Conservation (phyloP, 2,329 filamentous ascomycete species). For the Aspergillus floridensis region DNA sequence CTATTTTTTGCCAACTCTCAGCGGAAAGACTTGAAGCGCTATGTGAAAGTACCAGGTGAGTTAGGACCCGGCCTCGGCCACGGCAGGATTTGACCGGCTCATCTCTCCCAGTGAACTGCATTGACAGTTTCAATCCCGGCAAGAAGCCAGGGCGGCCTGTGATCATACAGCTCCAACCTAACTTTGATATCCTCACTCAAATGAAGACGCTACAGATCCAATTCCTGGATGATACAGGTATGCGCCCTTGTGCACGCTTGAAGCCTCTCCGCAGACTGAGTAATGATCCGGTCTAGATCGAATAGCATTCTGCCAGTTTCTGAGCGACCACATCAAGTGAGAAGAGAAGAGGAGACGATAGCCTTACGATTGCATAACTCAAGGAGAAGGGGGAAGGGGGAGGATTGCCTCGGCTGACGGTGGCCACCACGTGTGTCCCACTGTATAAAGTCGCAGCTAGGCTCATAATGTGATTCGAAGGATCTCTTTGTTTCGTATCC, state of each 20-base stretch:
- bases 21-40: slow-evolving; percentile 40
- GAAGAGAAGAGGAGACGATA: too few species aligned
- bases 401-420: background rate
- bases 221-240: slow-evolving; percentile 42
- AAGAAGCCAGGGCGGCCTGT: slow-evolving; percentile 41
- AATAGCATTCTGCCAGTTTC: slow-evolving; percentile 31
- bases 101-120: slow-evolving; percentile 35
- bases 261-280: background rate
- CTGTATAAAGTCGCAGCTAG: background rate
- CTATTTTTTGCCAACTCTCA: slow-evolving; percentile 45
- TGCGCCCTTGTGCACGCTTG: slow-evolving; percentile 1
- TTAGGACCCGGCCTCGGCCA: background rate
- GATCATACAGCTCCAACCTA: slow-evolving; percentile 37
- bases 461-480: background rate
- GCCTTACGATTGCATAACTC: background rate
- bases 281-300: slow-evolving; percentile 25
- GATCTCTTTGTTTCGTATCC: background rate
- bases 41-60: slow-evolving; percentile 41
- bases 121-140: slow-evolving; percentile 36
- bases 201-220: slow-evolving; percentile 39
- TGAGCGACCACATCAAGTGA: slow-evolving; percentile 20
- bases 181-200: slow-evolving; percentile 41
- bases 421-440: background rate
- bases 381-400: background rate
- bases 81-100: background rate